Conservation (phyloP, 495 filamentous ascomycete species). For the Rusavskia elegans region DNA sequence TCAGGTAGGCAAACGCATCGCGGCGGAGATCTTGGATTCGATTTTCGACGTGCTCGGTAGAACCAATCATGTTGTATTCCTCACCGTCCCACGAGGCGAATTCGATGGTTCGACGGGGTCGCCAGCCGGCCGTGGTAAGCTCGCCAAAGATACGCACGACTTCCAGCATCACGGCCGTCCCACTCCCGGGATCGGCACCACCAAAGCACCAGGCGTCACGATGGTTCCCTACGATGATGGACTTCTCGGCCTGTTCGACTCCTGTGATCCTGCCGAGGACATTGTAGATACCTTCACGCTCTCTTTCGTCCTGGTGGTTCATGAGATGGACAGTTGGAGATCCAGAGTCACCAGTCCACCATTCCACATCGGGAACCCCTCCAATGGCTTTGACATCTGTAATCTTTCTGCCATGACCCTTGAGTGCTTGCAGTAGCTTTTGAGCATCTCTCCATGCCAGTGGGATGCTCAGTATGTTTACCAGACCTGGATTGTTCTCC, state of each 20-base stretch:
- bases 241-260: slow-evolving; percentile 69
- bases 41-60: slow-evolving; percentile 84
- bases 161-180: slow-evolving; percentile 83
- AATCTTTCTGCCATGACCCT: slow-evolving; percentile 57
- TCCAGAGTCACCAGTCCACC: slow-evolving; percentile 67
- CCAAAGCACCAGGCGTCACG: slow-evolving; percentile 90
- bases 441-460: slow-evolving; percentile 81
- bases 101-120: slow-evolving; percentile 79
- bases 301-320: slow-evolving; percentile 74
- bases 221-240: slow-evolving; percentile 83
- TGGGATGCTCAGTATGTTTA: slow-evolving; percentile 76
- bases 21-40: slow-evolving; percentile 38
- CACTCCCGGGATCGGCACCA: slow-evolving; percentile 69
- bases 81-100: slow-evolving; percentile 88
- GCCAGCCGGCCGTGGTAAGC: slow-evolving; percentile 59
- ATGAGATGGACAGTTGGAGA: slow-evolving; percentile 70
- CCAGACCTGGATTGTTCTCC: slow-evolving; percentile 55
- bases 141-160: slow-evolving; percentile 70
- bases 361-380: slow-evolving; percentile 52
- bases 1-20: slow-evolving; percentile 69
- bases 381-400: slow-evolving; percentile 56
- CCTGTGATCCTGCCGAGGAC: slow-evolving; percentile 68
- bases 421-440: slow-evolving; percentile 55
- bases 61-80: slow-evolving; percentile 88
- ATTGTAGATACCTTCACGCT: slow-evolving; percentile 79